Conservation (phyloP, 1,139 yeast genomes). For the Zygotorulaspora mrakii region DNA sequence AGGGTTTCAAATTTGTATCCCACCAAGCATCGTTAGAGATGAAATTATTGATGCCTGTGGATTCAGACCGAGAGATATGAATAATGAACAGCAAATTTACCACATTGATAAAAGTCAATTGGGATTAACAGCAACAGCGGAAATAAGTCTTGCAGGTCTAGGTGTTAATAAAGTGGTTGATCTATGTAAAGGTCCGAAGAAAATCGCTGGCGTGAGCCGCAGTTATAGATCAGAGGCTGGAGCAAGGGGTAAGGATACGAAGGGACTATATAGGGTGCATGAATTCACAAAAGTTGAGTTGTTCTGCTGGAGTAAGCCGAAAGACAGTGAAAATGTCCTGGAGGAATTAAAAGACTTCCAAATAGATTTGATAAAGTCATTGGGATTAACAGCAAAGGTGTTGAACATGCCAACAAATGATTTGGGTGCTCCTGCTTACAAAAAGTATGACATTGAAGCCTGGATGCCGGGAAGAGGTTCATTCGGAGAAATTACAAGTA, state of each 20-base stretch:
- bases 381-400: constrained; percentile 79
- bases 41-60: constrained; percentile 89
- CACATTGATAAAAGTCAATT: constrained; percentile 48
- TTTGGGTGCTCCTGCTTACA: constrained; percentile 88
- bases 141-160: constrained; percentile 85
- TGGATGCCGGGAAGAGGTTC: constrained; percentile 97
- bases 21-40: constrained; percentile 81
- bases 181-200: constrained; percentile 37
- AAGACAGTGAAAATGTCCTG: constrained; percentile 48
- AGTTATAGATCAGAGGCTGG: constrained; percentile 97
- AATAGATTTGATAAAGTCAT: constrained; percentile 53
- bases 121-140: constrained; percentile 92
- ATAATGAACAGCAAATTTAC: constrained; percentile 83
- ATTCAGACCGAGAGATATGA: constrained; percentile 87
- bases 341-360: constrained; percentile 65
- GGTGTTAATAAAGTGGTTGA: constrained; percentile 44
- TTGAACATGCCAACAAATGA: constrained; percentile 88
- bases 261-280: constrained; percentile 91
- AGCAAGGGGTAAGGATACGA: constrained; percentile 88
- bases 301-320: constrained; percentile 66
- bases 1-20: constrained; percentile 70
- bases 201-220: constrained; percentile 77
- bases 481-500: constrained; percentile 92
- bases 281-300: constrained; percentile 97
- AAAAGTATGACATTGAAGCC: constrained; percentile 91